Percentiles rank a stretch among this genome's conserved stretches.
Conservation (phyloP, 371 early-diverging fungal genomes). For the Mortierella sp. region DNA sequence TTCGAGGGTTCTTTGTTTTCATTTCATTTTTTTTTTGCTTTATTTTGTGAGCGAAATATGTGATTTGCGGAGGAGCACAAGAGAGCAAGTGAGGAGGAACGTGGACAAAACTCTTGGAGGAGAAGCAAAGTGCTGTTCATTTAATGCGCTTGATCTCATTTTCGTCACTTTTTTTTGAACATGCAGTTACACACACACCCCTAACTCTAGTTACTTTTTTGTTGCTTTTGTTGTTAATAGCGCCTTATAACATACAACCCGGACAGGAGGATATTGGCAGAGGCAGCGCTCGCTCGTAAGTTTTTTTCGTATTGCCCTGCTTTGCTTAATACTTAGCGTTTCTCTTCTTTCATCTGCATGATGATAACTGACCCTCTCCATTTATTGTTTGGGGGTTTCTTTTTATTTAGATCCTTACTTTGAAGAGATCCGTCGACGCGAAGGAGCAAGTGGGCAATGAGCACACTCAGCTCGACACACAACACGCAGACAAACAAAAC, state of each 20-base stretch:
- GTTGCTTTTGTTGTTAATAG: constrained; percentile 12
- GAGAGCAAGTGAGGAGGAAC: constrained; percentile 13
- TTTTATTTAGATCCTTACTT: constrained; percentile 43
- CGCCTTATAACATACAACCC: constrained; percentile 55
- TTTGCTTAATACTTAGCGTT: background rate
- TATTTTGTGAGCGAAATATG: constrained; percentile 1
- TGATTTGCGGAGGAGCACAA: background rate
- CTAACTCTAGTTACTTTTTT: background rate
- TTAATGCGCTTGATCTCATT: background rate
- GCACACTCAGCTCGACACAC: too few relatives aligned
- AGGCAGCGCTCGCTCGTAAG: constrained; percentile 53
- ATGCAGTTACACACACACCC: background rate
- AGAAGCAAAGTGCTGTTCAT: constrained; percentile 9
- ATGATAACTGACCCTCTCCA: background rate
- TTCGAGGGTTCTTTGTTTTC: constrained; percentile 3
- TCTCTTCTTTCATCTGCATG: background rate
- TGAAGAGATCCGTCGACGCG: constrained; percentile 46
- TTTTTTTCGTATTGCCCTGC: background rate
- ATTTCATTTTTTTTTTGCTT: background rate
- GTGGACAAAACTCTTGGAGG: constrained; percentile 23
- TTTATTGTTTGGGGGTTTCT: background rate
- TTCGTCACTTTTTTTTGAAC: constrained; percentile 6
- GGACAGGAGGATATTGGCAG: constrained; percentile 56
- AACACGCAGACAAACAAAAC: background rate
- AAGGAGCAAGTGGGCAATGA: constrained; percentile 28